A percentile compares a stretch with the other conserved stretches of the same genome.
phyloP scores from a whole-genome alignment of 768 basidiomycete species.

The Hygrophoropsis aurantiaca region DNA sequence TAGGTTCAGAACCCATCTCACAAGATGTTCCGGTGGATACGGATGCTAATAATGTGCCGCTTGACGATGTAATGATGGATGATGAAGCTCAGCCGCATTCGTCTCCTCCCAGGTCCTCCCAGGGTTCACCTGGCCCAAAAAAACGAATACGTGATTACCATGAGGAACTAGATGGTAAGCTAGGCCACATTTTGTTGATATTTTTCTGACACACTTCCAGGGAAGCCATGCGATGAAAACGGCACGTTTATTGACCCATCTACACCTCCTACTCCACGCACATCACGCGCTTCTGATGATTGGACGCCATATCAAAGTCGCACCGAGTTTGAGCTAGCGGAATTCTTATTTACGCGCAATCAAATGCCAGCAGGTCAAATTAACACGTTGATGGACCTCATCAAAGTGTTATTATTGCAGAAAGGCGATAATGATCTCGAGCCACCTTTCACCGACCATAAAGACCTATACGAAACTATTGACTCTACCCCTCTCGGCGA shows the following conservation, averaged over 20 bases:
- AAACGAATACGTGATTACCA: too few species aligned
- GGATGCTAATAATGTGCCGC: too few species aligned
- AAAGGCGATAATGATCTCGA: not conserved
- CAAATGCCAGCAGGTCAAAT: slow-evolving; percentile 7
- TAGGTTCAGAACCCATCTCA: too few species aligned
- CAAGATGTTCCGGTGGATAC: too few species aligned
- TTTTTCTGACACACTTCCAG: not conserved
- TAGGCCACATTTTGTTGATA: too few species aligned
- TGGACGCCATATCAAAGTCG: not conserved
- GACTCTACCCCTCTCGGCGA: not conserved
- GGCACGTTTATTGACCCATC: not conserved
- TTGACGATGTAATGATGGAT: too few species aligned
- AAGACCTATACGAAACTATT: not conserved
- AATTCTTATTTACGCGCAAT: slow-evolving; percentile 7
- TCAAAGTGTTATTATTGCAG: not conserved
- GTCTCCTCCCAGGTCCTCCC: too few species aligned
- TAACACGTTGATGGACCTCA: slow-evolving; percentile 6
- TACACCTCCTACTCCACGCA: not conserved
- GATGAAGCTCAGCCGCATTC: too few species aligned
- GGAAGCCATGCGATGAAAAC: not conserved
- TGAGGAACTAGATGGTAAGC: too few species aligned
- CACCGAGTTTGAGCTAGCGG: slow-evolving; percentile 5
- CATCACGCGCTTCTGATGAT: not conserved
- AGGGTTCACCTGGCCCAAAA: too few species aligned
- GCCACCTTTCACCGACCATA: not conserved